phyloP scores from a whole-genome alignment of 1,284 basidiomycete genomes.

The Heterobasidion parviporum region DNA sequence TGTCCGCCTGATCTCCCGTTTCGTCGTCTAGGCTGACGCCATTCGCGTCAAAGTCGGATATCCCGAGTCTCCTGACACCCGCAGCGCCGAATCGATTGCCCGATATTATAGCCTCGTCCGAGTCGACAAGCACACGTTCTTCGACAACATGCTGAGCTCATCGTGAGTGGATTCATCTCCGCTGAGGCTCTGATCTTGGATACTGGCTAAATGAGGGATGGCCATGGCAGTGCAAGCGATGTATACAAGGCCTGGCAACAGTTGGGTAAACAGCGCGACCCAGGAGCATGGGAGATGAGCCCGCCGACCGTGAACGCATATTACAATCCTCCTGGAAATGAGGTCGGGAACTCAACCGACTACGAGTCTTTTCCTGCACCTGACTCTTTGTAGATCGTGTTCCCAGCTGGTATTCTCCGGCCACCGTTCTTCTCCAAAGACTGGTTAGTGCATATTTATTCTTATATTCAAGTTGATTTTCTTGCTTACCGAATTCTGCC shows the following conservation, averaged over 20 bases:
- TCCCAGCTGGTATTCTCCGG: conserved; percentile 93
- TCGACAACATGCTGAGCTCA: conserved; percentile 74
- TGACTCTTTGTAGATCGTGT: conserved; percentile 66
- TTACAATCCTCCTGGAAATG: conserved; percentile 74
- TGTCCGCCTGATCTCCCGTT: background rate
- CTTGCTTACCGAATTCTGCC: background rate
- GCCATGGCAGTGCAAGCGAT: conserved; percentile 38
- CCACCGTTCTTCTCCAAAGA: conserved; percentile 85
- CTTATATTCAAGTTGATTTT: background rate
- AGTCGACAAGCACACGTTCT: conserved; percentile 67
- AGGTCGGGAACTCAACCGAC: conserved; percentile 30
- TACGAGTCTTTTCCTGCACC: background rate
- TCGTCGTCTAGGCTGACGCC: conserved; percentile 49
- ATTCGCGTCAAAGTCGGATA: conserved; percentile 85
- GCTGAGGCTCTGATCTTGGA: too few species aligned
- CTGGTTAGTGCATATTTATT: conserved; percentile 45
- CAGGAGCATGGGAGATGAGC: conserved; percentile 84
- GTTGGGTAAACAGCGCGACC: conserved; percentile 68
- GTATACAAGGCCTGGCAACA: conserved; percentile 65
- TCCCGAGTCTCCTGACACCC: conserved; percentile 80
- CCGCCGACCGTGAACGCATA: conserved; percentile 78
- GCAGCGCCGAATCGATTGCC: conserved; percentile 60
- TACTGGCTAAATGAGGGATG: too few species aligned
- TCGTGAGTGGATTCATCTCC: conserved; percentile 30
- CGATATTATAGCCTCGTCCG: conserved; percentile 70